A percentile compares a stretch with the other conserved stretches of the same genome.
These are phyloP conservation scores for Colletotrichum cuscutae DNA, from an alignment of 2,329 filamentous ascomycete genomes.

Conservation along the genomic window DNA sequence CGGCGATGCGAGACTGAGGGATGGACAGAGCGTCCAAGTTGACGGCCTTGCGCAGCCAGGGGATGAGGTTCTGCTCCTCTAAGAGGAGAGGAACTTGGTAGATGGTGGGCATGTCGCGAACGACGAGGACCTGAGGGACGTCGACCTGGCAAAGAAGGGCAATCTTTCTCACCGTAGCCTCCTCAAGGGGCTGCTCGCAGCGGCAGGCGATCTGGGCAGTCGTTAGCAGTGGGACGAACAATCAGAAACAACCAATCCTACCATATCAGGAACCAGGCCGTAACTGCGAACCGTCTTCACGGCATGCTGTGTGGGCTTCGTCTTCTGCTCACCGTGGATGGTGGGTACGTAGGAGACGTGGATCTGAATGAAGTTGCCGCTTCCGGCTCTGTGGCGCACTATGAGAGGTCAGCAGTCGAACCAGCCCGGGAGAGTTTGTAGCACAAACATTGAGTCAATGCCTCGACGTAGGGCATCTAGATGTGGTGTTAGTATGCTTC, in stretches of 20 bases:
- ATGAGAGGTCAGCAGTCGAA: not conserved
- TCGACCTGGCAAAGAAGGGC: constrained; percentile 91
- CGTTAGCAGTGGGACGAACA: not conserved
- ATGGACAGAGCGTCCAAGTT: constrained; percentile 68
- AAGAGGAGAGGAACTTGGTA: constrained; percentile 97
- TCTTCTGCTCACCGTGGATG: constrained; percentile 81
- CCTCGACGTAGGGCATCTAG: constrained; percentile 83
- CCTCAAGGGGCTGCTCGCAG: constrained; percentile 80
- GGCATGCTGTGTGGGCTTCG: constrained; percentile 94
- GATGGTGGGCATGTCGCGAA: constrained; percentile 87
- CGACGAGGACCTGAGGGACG: constrained; percentile 84
- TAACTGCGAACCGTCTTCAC: constrained; percentile 86
- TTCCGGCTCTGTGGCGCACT: constrained; percentile 75
- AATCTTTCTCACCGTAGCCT: constrained; percentile 84
- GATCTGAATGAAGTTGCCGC: constrained; percentile 87
- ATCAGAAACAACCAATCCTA: constrained; percentile 46
- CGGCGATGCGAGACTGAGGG: constrained; percentile 62
- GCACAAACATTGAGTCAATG: constrained; percentile 71
- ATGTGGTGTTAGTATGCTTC: not conserved
- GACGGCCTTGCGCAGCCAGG: constrained; percentile 73
- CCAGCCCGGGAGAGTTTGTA: too few species aligned
- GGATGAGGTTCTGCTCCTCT: constrained; percentile 80
- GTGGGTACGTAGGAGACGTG: constrained; percentile 90
- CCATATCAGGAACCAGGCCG: constrained; percentile 77
- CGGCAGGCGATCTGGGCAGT: constrained; percentile 83